These are phyloP conservation scores for Hanseniaspora hatyaiensis DNA, from an alignment of 805 yeast species.

Conservation along the genomic window DNA sequence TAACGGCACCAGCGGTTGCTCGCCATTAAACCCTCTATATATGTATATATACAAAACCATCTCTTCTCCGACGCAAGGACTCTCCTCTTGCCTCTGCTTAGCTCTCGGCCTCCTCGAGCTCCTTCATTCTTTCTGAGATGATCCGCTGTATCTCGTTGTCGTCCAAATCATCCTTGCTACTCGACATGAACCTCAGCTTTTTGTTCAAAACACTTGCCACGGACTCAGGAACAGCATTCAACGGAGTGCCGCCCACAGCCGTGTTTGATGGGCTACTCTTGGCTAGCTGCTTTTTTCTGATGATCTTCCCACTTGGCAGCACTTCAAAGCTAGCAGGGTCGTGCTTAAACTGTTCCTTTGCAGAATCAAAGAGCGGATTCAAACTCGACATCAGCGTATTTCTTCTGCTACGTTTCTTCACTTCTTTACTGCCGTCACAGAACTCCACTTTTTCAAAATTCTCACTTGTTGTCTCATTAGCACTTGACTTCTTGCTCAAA, in stretches of 20 bases:
- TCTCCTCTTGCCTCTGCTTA: no score
- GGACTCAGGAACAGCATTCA: constrained; percentile 24
- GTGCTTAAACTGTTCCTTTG: background rate
- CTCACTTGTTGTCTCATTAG: no score
- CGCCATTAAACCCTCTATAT: no score
- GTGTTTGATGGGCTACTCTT: no score
- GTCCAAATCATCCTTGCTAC: constrained; percentile 19
- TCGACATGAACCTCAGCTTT: constrained; percentile 31
- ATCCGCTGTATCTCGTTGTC: constrained; percentile 45
- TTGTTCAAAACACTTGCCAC: constrained; percentile 24
- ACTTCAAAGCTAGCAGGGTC: constrained; percentile 38
- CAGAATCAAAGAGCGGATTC: background rate
- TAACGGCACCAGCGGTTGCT: no score
- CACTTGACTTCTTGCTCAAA: no score
- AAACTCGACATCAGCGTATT: constrained; percentile 8
- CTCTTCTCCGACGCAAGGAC: no score
- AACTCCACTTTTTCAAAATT: no score
- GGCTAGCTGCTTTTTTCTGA: constrained; percentile 36
- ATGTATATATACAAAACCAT: no score
- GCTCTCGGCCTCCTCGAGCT: constrained; percentile 26
- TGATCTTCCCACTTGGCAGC: constrained; percentile 62
- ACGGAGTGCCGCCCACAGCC: constrained; percentile 14
- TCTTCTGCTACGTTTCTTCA: constrained; percentile 8
- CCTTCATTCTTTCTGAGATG: constrained; percentile 38
- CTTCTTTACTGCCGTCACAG: no score